phyloP scores from a whole-genome alignment of 805 yeast species.

The Tetrapisispora nanseiensis region DNA sequence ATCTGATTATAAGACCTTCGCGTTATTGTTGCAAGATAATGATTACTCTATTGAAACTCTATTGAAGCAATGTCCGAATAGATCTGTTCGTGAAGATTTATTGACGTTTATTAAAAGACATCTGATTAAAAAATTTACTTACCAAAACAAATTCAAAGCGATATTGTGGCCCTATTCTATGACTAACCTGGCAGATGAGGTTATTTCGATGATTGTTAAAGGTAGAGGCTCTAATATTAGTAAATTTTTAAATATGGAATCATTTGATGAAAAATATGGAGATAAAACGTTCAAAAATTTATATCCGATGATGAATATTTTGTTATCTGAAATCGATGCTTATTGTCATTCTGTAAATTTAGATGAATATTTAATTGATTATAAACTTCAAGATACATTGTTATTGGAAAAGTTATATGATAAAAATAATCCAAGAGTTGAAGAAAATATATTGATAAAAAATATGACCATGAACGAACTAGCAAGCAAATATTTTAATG shows the following conservation, averaged over 20 bases:
- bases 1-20: constrained; percentile 25
- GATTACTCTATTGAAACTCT: constrained; percentile 7
- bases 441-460: constrained; percentile 30
- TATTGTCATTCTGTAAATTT: constrained; percentile 36
- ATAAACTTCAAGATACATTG: constrained; percentile 12
- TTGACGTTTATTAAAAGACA: constrained; percentile 37
- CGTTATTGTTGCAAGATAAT: background rate
- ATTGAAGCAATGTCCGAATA: constrained; percentile 30
- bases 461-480: constrained; percentile 77
- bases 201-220: constrained; percentile 69
- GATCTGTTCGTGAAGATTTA: constrained; percentile 62
- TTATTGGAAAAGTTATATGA: constrained; percentile 17
- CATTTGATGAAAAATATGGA: constrained; percentile 22
- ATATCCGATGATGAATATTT: constrained; percentile 68
- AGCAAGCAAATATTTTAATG: constrained; percentile 58
- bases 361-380: constrained; percentile 23
- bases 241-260: constrained; percentile 38
- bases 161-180: constrained; percentile 66
- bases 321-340: constrained; percentile 55
- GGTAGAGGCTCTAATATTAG: constrained; percentile 76
- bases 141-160: constrained; percentile 37
- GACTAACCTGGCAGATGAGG: constrained; percentile 74
- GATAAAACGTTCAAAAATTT: constrained; percentile 35
- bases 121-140: constrained; percentile 40
- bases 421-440: constrained; percentile 20